Conservation (phyloP, 257 asterid genomes). For the Ophiorrhiza pumila region DNA sequence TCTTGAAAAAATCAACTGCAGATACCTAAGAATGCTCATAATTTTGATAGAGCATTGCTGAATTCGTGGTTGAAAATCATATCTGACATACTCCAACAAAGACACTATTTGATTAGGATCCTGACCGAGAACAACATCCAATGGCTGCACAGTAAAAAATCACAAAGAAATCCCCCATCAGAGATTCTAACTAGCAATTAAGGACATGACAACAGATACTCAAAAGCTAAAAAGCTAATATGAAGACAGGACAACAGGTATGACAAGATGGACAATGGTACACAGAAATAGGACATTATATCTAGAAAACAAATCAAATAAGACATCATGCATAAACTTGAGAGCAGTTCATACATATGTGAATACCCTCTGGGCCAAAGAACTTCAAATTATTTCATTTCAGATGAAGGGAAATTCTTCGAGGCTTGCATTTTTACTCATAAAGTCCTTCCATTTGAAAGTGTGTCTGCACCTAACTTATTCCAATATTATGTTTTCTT, state of each 20-base stretch:
- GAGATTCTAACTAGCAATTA: background rate
- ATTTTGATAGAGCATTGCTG: constrained; percentile 86
- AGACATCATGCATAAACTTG: background rate
- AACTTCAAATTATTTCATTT: background rate
- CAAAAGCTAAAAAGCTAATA: background rate
- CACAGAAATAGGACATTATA: background rate
- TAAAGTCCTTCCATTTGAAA: no score
- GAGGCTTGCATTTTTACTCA: background rate
- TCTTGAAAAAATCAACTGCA: constrained; percentile 11
- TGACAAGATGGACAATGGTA: background rate
- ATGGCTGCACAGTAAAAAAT: constrained; percentile 64
- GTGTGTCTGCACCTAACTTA: background rate
- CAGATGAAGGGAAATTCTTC: background rate
- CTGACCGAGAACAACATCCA: constrained; percentile 88
- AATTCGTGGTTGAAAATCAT: constrained; percentile 77
- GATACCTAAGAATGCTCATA: constrained; percentile 76
- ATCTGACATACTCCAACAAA: constrained; percentile 82
- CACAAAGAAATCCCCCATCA: background rate
- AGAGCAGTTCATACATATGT: background rate
- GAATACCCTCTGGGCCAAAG: background rate
- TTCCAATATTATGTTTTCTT: background rate
- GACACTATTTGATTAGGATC: constrained; percentile 83
- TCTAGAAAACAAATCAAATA: background rate
- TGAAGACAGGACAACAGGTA: background rate
- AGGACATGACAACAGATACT: constrained; percentile 2